phyloP scores from a whole-genome alignment of 2,329 filamentous ascomycete genomes.

The Albifimbria verrucaria region DNA sequence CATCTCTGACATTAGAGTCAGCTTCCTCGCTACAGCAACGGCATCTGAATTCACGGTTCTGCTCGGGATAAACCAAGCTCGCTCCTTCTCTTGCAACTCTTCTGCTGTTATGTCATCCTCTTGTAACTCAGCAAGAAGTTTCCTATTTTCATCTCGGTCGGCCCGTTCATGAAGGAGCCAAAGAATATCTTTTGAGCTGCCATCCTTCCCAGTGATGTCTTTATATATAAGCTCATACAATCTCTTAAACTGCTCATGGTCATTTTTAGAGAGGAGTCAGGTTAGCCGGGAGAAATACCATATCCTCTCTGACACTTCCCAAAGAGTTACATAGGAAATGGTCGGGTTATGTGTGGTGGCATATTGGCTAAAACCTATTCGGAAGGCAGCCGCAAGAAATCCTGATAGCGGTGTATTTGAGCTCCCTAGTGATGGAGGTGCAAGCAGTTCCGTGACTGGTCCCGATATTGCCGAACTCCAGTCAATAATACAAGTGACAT shows the following conservation, averaged over 20 bases:
- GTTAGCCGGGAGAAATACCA: slow-evolving; percentile 13
- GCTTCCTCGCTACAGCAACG: slow-evolving; percentile 8
- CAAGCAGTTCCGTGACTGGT: slow-evolving; percentile 13
- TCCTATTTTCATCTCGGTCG: background rate
- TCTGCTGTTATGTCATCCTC: slow-evolving; percentile 5
- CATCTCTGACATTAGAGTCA: slow-evolving; percentile 10
- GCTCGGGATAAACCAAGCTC: slow-evolving; percentile 4
- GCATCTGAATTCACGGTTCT: slow-evolving; percentile 6
- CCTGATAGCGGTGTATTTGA: slow-evolving; percentile 2
- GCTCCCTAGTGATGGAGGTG: slow-evolving; percentile 5
- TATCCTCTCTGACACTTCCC: slow-evolving; percentile 7
- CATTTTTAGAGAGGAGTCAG: slow-evolving; percentile 14
- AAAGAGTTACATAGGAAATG: background rate
- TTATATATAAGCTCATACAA: slow-evolving; percentile 10
- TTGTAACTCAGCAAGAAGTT: slow-evolving; percentile 8
- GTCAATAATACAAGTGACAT: slow-evolving; percentile 21
- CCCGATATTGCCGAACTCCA: slow-evolving; percentile 17
- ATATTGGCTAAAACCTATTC: slow-evolving; percentile 4
- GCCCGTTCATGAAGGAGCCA: slow-evolving; percentile 10
- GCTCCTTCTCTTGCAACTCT: slow-evolving; percentile 5
- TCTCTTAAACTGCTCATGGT: slow-evolving; percentile 9
- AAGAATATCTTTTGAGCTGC: slow-evolving; percentile 1
- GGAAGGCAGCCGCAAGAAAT: slow-evolving; percentile 9
- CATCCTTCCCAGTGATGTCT: background rate
- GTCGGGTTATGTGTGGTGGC: background rate